Conservation (phyloP, 2,329 filamentous ascomycete species). For the Emergomyces pasteurianus region DNA sequence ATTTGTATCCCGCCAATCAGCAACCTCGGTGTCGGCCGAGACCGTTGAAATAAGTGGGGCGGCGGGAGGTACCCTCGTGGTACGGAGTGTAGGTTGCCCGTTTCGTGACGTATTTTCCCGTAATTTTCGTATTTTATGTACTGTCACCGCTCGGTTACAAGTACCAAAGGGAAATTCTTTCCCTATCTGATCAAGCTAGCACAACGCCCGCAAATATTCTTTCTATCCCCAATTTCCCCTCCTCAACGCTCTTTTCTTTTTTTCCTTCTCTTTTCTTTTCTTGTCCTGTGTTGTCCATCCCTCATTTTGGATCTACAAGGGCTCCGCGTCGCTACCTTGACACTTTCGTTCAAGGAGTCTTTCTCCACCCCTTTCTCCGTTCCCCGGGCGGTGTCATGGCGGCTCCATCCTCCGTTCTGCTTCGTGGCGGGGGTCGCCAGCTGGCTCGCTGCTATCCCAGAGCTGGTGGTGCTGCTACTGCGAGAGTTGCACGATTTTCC, state of each 20-base stretch:
- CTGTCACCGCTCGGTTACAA: not conserved
- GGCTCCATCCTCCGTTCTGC: conserved; percentile 9
- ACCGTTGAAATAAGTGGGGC: not conserved
- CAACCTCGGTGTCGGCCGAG: conserved; percentile 3
- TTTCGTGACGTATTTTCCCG: not conserved
- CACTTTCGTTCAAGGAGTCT: not conserved
- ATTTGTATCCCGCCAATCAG: conserved; percentile 2
- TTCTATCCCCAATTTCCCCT: not conserved
- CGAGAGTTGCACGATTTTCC: conserved; percentile 12
- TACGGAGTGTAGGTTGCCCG: not conserved
- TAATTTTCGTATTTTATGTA: not conserved
- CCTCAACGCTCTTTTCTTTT: not conserved
- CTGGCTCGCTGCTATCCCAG: conserved; percentile 4
- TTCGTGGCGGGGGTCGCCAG: conserved; percentile 8
- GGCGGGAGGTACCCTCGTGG: no score
- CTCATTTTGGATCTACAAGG: not conserved
- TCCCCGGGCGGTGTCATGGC: conserved; percentile 7
- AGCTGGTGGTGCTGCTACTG: not conserved
- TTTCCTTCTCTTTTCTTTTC: not conserved
- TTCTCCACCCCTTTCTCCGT: not conserved
- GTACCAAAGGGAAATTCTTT: no score
- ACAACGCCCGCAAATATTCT: not conserved
- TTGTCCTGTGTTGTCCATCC: not conserved
- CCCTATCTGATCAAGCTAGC: not conserved
- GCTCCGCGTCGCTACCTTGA: not conserved